phyloP scores from a whole-genome alignment of 495 filamentous ascomycete species.

The Mytilinidion resinicola region DNA sequence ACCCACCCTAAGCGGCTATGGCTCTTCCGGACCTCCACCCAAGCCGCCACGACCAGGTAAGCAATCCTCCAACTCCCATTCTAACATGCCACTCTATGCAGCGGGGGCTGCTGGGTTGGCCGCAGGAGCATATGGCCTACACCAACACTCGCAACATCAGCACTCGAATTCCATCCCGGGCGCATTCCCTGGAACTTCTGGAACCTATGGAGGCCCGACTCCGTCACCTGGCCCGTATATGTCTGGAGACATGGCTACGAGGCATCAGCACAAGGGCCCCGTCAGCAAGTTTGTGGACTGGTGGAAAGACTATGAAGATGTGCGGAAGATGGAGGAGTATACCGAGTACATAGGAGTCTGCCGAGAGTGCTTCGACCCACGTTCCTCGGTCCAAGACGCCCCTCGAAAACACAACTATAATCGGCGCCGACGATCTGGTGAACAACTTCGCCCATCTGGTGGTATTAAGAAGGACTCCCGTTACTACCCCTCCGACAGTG shows the following conservation, averaged over 20 bases:
- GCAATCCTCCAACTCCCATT: conserved; percentile 31
- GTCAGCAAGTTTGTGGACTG: conserved; percentile 55
- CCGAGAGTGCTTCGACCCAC: conserved; percentile 60
- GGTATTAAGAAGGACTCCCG: conserved; percentile 28
- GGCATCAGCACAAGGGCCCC: conserved; percentile 44
- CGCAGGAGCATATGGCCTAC: conserved; percentile 40
- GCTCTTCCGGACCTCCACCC: conserved; percentile 11
- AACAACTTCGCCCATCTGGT: conserved; percentile 18
- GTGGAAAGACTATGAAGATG: conserved; percentile 61
- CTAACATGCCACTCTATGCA: conserved; percentile 43
- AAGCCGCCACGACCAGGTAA: conserved; percentile 25
- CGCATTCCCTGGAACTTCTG: conserved; percentile 5
- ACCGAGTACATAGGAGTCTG: conserved; percentile 67
- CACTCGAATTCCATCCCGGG: conserved; percentile 30
- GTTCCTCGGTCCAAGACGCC: conserved; percentile 52
- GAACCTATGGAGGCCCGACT: not conserved
- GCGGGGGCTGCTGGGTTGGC: conserved; percentile 43
- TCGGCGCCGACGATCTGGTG: conserved; percentile 25
- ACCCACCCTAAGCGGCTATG: not conserved
- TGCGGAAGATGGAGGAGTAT: conserved; percentile 66
- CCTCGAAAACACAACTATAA: conserved; percentile 58
- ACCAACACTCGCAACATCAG: conserved; percentile 39
- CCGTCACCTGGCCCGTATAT: conserved; percentile 12
- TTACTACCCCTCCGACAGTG: conserved; percentile 29
- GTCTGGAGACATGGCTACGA: conserved; percentile 19